Base-by-base conservation (phyloP, 306 rosid species). In the Geum urbanum region DNA sequence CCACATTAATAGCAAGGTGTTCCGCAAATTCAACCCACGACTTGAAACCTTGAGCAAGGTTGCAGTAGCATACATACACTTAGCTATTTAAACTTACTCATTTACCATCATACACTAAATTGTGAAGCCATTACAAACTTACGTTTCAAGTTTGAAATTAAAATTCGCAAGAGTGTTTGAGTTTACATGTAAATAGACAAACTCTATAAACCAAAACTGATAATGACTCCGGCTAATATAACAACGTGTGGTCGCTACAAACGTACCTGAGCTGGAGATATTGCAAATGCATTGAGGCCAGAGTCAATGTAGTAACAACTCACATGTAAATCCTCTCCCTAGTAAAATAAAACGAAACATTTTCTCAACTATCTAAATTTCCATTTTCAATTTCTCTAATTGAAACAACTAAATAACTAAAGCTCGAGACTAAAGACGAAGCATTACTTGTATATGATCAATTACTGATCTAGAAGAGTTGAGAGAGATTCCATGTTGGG, bases 401-500 rank as follows among this genome's bases (percentile, higher is more conserved):
- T 24, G 63, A 5, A 57, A 12, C 62, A 9, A 27, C 14, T 1
- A 27, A 4, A 32, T 43, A 18, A 13, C 19, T 13, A 4, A 22
- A 68, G 53, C 4, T 32, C 4, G 37, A 32, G 37, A 32, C 4
- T 32, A 32, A 32, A 32, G 37, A 32, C 3, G 39, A 20, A 35
- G 62, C 44, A 37, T n/a, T 66, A 85, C 89, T 87, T 88, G 97
- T 57, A 92, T 85, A 61, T 92, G 96, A 92, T 92, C 97, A 56
- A 92, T 83, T 67, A 92, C 86, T 59, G 98, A 90, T 86, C 98
- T 71, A 44, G 97, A 97, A 0, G 98, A 92, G 77, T 90, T 92
- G 69, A 92, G 97, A 18, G 98, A 90, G 85, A 92, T 92, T 15
- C 97, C 98, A 72, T 97, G 96, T 81, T 92, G 97, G n/a, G 94